These are phyloP conservation scores for Rauvolfia tetraphylla DNA, from an alignment of 257 asterid genomes.

Conservation along the genomic window DNA sequence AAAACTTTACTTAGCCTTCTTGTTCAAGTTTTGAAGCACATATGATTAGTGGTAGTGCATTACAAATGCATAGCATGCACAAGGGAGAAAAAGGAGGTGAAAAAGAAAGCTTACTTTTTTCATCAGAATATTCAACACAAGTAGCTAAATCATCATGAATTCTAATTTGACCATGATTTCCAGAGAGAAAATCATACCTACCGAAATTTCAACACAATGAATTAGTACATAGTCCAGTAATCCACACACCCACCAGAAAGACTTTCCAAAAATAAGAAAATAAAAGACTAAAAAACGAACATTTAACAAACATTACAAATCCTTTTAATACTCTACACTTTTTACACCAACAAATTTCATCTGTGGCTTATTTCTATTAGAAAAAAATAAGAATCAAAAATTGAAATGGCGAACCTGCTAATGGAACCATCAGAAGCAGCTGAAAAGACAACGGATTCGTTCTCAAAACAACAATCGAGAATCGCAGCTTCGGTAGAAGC, in stretches of 20 bases:
- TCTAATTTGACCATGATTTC: slow-evolving; percentile 47
- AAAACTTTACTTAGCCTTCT: neutral
- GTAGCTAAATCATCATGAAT: slow-evolving; percentile 69
- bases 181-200: slow-evolving; percentile 77
- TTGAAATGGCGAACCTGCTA: slow-evolving; percentile 43
- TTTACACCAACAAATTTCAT: neutral
- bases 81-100: neutral
- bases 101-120: slow-evolving; percentile 52
- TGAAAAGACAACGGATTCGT: slow-evolving; percentile 52
- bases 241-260: neutral
- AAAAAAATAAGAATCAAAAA: neutral
- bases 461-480: slow-evolving; percentile 75
- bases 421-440: slow-evolving; percentile 74
- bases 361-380: no score
- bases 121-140: slow-evolving; percentile 68
- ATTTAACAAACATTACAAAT: neutral
- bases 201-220: slow-evolving; percentile 17
- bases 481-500: slow-evolving; percentile 45
- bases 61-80: neutral
- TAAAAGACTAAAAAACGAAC: neutral
- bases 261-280: neutral
- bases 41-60: neutral
- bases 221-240: neutral
- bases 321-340: neutral
- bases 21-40: neutral